Conservation (phyloP, 2,329 filamentous ascomycete species). For the Cercospora sp. region DNA sequence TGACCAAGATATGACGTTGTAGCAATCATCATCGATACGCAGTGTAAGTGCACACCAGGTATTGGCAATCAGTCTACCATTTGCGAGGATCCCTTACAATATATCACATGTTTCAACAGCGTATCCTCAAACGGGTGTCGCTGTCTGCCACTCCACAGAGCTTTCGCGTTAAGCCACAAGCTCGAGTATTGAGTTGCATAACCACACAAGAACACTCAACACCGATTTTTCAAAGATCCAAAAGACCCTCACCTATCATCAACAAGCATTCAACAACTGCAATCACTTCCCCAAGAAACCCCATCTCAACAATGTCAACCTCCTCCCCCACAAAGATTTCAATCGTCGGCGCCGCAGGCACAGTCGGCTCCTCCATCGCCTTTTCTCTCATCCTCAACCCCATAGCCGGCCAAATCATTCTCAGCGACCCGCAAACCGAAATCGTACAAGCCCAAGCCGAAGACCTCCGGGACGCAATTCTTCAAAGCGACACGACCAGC, state of each 20-base stretch:
- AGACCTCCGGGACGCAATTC: conserved; percentile 55
- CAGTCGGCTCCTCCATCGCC: conserved; percentile 54
- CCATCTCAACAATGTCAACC: conserved; percentile 8
- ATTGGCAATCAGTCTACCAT: not conserved
- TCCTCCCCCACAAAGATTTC: conserved; percentile 41
- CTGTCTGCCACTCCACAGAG: not conserved
- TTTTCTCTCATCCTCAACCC: conserved; percentile 54
- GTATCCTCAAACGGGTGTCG: not conserved
- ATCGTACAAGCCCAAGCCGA: conserved; percentile 52
- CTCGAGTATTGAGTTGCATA: not conserved
- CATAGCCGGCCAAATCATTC: conserved; percentile 54
- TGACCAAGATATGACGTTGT: not conserved
- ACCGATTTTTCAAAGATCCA: not conserved
- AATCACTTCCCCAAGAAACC: not conserved
- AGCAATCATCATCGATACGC: conserved; percentile 9
- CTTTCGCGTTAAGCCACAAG: not conserved
- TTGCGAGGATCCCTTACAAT: not conserved
- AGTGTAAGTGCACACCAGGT: not conserved
- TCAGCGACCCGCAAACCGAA: conserved; percentile 53
- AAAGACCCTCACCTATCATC: not conserved
- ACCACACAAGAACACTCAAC: not conserved
- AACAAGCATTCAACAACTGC: not conserved
- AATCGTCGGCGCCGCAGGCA: conserved; percentile 53
- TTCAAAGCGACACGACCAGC: conserved; percentile 45
- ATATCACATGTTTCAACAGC: not conserved